Conservation (phyloP, 2,329 filamentous ascomycete genomes). For the Colletotrichum aenigma region DNA sequence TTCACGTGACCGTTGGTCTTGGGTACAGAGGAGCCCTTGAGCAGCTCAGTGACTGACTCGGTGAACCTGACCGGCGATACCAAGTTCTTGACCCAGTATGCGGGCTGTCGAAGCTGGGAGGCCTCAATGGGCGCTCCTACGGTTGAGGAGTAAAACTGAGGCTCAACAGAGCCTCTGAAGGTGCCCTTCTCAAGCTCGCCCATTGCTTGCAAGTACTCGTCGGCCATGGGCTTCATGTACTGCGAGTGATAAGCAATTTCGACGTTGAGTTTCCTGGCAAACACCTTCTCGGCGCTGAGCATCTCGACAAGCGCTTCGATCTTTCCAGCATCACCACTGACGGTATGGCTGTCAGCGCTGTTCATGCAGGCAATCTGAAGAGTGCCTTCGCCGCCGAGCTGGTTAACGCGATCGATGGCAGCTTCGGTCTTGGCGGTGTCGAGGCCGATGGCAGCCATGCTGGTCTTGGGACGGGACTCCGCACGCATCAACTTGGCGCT, state of each 20-base stretch:
- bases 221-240: constrained; percentile 49
- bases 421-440: constrained; percentile 27
- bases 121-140: background rate
- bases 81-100: constrained; percentile 51
- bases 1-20: background rate
- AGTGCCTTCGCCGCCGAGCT: constrained; percentile 14
- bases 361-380: constrained; percentile 54
- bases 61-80: constrained; percentile 48
- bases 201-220: constrained; percentile 33
- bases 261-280: constrained; percentile 53
- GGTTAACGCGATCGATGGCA: constrained; percentile 28
- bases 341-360: constrained; percentile 54
- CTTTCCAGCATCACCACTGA: constrained; percentile 36
- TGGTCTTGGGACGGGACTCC: constrained; percentile 29
- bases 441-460: constrained; percentile 46
- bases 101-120: constrained; percentile 21
- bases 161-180: background rate
- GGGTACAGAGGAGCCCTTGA: background rate
- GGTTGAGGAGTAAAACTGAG: constrained; percentile 17
- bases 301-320: constrained; percentile 34
- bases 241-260: constrained; percentile 59
- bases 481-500: constrained; percentile 30
- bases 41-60: constrained; percentile 38
- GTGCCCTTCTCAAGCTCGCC: background rate
- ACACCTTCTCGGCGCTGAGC: constrained; percentile 36